Percentiles rank a stretch among this genome's conserved stretches.
phyloP scores from a whole-genome alignment of 331 rosid genomes.

The Spiraea crenata region DNA sequence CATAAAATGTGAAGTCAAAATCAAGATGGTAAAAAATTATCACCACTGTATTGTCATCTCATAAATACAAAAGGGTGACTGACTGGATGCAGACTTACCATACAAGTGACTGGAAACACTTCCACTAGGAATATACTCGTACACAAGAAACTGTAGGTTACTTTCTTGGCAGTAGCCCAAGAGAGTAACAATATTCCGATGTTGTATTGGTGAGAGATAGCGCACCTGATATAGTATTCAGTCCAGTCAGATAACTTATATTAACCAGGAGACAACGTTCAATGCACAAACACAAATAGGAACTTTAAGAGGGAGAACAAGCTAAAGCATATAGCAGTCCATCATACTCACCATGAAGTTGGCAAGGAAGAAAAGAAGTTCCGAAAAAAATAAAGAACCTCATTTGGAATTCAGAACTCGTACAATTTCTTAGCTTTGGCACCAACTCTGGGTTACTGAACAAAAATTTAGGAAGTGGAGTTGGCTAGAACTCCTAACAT shows the following conservation, averaged over 20 bases:
- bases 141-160: slow-evolving; percentile 75
- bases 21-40: not conserved
- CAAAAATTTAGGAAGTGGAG: not conserved
- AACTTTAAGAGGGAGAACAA: slow-evolving; percentile 18
- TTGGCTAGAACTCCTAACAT: not conserved
- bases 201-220: slow-evolving; percentile 73
- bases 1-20: not conserved
- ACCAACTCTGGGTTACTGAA: not conserved
- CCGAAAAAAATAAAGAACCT: not conserved
- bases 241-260: slow-evolving; percentile 28
- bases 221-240: slow-evolving; percentile 60
- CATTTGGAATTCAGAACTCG: not conserved
- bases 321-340: slow-evolving; percentile 3
- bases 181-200: slow-evolving; percentile 74
- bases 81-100: slow-evolving; percentile 59
- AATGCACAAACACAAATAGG: slow-evolving; percentile 14
- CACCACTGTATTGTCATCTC: slow-evolving; percentile 9
- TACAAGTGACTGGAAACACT: slow-evolving; percentile 90
- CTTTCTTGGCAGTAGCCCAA: slow-evolving; percentile 94
- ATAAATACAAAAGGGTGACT: slow-evolving; percentile 12
- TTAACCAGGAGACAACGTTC: slow-evolving; percentile 21
- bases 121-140: slow-evolving; percentile 84
- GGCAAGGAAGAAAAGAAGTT: not conserved
- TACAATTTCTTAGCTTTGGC: not conserved
- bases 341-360: not conserved